Evolutionary conservation across 441 rosid genomes (phyloP).

Genomic region (Pelargonium myrrhifolium): DNA sequence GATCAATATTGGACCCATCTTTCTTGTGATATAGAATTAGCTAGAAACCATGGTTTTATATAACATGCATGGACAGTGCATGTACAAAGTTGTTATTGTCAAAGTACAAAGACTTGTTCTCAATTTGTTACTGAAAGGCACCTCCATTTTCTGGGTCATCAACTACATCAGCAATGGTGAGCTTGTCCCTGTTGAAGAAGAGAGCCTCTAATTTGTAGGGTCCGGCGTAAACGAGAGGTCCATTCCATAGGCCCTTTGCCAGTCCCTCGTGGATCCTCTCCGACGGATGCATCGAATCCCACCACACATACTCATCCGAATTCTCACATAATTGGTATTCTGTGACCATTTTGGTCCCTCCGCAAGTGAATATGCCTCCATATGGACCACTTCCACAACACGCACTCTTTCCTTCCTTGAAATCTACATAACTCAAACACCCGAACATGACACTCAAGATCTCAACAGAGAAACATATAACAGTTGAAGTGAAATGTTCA

Average conservation of each 20-base stretch:
- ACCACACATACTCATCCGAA: conserved; percentile 35
- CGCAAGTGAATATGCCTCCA: conserved; percentile 31
- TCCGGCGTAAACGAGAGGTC: conserved; percentile 25
- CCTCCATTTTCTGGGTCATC: conserved; percentile 16
- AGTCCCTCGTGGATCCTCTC: conserved; percentile 36
- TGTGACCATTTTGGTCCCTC: conserved; percentile 27
- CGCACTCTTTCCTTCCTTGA: conserved; percentile 41
- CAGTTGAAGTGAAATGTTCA: no score
- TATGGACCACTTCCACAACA: conserved; percentile 48
- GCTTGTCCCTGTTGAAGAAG: conserved; percentile 27
- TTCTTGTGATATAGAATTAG: no score
- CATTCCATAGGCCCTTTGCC: conserved; percentile 39
- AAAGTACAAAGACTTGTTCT: no score
- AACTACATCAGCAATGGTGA: conserved; percentile 33
- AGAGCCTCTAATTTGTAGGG: conserved; percentile 33
- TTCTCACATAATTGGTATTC: conserved; percentile 33
- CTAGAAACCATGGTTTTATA: no score
- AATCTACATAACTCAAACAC: conserved; percentile 23
- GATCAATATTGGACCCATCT: no score
- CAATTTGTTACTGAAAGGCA: no score
- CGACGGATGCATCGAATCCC: conserved; percentile 50
- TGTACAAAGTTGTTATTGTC: no score
- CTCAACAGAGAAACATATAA: no score
- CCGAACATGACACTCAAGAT: neutral
- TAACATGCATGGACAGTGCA: no score